Conservation (phyloP, 2,329 filamentous ascomycete genomes). For the Monilinia aucupariae region DNA sequence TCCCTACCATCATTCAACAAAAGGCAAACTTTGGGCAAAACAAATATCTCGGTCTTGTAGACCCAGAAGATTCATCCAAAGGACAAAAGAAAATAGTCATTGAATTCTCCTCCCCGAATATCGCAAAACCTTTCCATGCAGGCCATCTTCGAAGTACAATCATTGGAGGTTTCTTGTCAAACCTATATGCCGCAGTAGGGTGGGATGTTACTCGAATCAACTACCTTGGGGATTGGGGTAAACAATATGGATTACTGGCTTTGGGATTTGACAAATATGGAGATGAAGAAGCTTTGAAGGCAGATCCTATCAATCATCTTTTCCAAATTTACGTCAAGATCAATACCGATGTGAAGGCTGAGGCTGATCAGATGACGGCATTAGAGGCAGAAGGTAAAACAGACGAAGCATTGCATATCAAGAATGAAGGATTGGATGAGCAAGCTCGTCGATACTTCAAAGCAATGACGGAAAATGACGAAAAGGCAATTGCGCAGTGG, state of each 20-base stretch:
- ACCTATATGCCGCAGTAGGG: constrained; percentile 61
- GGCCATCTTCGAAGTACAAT: constrained; percentile 72
- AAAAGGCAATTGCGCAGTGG: constrained; percentile 56
- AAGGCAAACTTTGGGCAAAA: constrained; percentile 60
- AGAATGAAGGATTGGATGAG: constrained; percentile 60
- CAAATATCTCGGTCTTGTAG: constrained; percentile 52
- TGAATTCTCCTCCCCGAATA: constrained; percentile 82
- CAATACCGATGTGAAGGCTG: constrained; percentile 54
- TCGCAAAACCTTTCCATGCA: constrained; percentile 76
- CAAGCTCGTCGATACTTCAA: constrained; percentile 69
- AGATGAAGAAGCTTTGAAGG: constrained; percentile 62
- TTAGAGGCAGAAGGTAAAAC: constrained; percentile 37
- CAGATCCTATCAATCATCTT: constrained; percentile 75
- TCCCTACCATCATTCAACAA: constrained; percentile 63
- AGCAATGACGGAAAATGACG: constrained; percentile 64
- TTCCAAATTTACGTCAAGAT: constrained; percentile 79
- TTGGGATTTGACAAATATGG: constrained; percentile 72
- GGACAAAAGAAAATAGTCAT: constrained; percentile 54
- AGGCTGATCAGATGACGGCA: constrained; percentile 60
- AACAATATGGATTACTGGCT: constrained; percentile 63
- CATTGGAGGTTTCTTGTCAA: constrained; percentile 66
- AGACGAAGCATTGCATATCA: constrained; percentile 44
- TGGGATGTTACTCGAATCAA: constrained; percentile 69
- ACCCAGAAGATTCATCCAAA: constrained; percentile 52
- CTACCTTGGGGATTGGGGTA: constrained; percentile 76